phyloP scores from a whole-genome alignment of 2,329 filamentous ascomycete species.

The Ceratocystiopsis minuta region DNA sequence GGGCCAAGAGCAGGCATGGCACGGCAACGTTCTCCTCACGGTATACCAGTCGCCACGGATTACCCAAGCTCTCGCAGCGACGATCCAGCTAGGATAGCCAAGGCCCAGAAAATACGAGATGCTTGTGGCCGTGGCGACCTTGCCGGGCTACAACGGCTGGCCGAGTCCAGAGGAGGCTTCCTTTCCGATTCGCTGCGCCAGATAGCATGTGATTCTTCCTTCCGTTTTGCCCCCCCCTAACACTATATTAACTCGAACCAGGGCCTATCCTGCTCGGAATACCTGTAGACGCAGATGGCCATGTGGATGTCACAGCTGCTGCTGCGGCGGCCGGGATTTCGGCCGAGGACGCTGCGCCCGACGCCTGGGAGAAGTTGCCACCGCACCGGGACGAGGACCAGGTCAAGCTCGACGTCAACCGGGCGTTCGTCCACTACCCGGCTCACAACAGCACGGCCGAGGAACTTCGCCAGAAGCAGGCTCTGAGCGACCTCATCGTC shows the following conservation, averaged over 20 bases:
- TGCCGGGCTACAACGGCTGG: conserved; percentile 35
- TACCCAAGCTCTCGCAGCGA: too few relatives aligned
- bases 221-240: conserved; percentile 1
- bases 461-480: conserved; percentile 50
- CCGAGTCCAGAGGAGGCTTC: conserved; percentile 48
- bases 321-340: conserved; percentile 8
- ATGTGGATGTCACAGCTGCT: background rate
- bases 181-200: conserved; percentile 49
- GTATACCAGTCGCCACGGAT: too few relatives aligned
- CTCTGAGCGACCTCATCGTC: conserved; percentile 66
- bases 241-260: conserved; percentile 17
- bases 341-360: conserved; percentile 7
- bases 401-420: conserved; percentile 78
- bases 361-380: conserved; percentile 43
- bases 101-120: conserved; percentile 31
- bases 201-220: conserved; percentile 46
- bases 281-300: conserved; percentile 1
- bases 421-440: conserved; percentile 96
- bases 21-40: too few relatives aligned
- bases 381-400: conserved; percentile 79
- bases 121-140: conserved; percentile 44
- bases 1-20: too few relatives aligned
- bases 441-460: conserved; percentile 50
- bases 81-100: conserved; percentile 8
- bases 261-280: conserved; percentile 44